Conservation (phyloP, 2,329 filamentous ascomycete species). For the Colletotrichum musae region DNA sequence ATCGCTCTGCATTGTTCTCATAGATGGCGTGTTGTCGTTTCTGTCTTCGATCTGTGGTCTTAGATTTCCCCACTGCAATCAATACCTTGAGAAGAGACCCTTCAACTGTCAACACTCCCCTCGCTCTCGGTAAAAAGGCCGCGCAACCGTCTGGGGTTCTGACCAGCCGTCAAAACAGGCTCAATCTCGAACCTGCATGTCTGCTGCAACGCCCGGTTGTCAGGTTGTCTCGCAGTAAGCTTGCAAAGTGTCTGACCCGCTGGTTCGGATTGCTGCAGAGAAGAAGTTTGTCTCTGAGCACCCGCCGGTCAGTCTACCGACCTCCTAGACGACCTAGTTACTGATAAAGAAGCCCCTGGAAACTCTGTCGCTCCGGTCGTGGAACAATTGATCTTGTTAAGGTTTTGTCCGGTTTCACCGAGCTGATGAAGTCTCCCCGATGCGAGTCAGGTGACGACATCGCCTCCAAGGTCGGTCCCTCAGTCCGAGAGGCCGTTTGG, state of each 20-base stretch:
- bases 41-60: no score
- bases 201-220: not conserved
- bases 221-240: not conserved
- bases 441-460: conserved; percentile 11
- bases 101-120: no score
- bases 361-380: no score
- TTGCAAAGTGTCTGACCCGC: conserved; percentile 4
- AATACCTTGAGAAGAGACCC: no score
- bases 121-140: not conserved
- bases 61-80: no score
- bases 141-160: not conserved
- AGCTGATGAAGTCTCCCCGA: not conserved
- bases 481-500: not conserved
- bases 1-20: no score
- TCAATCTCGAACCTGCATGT: not conserved
- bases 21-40: no score
- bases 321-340: no score
- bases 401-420: conserved; percentile 12
- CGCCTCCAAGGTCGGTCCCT: not conserved
- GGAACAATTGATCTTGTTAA: not conserved
- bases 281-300: not conserved
- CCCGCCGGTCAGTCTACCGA: no score
- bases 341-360: no score
- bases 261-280: conserved; percentile 18
- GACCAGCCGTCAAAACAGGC: not conserved